Evolutionary conservation across 352 stramenopile species (phyloP).

Genomic region (Halophytophthora batemanensis): DNA sequence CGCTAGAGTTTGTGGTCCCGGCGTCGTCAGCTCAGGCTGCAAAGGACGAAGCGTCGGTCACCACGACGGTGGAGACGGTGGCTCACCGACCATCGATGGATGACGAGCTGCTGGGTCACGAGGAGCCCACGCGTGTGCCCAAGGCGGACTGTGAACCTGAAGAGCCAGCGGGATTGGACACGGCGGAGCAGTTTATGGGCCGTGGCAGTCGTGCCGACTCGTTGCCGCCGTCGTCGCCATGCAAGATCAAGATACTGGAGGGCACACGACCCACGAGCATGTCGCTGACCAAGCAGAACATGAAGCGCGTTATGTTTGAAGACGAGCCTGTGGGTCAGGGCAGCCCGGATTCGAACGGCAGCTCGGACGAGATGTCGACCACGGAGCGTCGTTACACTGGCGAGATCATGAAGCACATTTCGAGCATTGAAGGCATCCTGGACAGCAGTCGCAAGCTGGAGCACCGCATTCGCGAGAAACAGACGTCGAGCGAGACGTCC

Average conservation of each 20-base stretch:
- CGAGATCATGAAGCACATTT: constrained; percentile 27
- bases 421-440: constrained; percentile 28
- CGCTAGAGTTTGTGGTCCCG: constrained; percentile 1
- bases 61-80: constrained; percentile 10
- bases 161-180: constrained; percentile 11
- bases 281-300: constrained; percentile 15
- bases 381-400: constrained; percentile 23
- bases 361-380: constrained; percentile 23
- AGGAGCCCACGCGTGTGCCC: not conserved
- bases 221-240: constrained; percentile 4
- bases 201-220: constrained; percentile 9
- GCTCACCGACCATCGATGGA: constrained; percentile 16
- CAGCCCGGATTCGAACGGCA: constrained; percentile 19
- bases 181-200: constrained; percentile 8
- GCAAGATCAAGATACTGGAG: constrained; percentile 3
- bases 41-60: not conserved
- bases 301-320: constrained; percentile 23
- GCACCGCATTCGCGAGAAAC: constrained; percentile 19
- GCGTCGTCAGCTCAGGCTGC: constrained; percentile 5
- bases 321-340: constrained; percentile 12
- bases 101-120: constrained; percentile 4
- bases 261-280: constrained; percentile 12
- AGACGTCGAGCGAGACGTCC: constrained; percentile 1
- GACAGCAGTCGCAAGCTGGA: constrained; percentile 27
- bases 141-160: constrained; percentile 1